Evolutionary conservation across 768 basidiomycete genomes (phyloP).

Genomic region (Paxillus involutus): DNA sequence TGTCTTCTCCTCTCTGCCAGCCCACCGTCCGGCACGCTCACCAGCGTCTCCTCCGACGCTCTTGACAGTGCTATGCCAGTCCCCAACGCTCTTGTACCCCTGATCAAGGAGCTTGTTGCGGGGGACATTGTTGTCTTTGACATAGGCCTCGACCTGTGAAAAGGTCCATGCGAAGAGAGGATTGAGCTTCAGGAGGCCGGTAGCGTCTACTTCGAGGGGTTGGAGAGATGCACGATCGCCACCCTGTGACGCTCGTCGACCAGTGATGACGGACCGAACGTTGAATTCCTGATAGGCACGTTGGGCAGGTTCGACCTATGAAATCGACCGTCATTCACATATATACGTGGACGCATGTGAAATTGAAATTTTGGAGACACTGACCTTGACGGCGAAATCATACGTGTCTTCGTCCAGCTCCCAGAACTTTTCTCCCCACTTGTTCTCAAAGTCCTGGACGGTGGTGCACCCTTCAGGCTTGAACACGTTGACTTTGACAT

Average conservation of each 20-base stretch:
- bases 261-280: slow-evolving; percentile 91
- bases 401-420: slow-evolving; percentile 84
- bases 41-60: slow-evolving; percentile 64
- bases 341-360: not conserved
- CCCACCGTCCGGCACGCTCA: slow-evolving; percentile 93
- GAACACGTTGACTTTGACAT: slow-evolving; percentile 72
- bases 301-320: slow-evolving; percentile 88
- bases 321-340: not conserved
- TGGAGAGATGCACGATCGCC: slow-evolving; percentile 80
- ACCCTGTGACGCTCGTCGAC: slow-evolving; percentile 90
- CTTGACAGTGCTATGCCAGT: slow-evolving; percentile 92
- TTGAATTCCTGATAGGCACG: slow-evolving; percentile 79
- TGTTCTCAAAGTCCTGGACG: slow-evolving; percentile 72
- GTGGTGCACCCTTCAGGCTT: slow-evolving; percentile 71
- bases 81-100: slow-evolving; percentile 94
- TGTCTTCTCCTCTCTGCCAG: slow-evolving; percentile 78
- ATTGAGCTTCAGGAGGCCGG: slow-evolving; percentile 91
- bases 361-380: slow-evolving; percentile 12
- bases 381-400: slow-evolving; percentile 89
- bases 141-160: slow-evolving; percentile 78
- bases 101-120: slow-evolving; percentile 84
- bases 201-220: slow-evolving; percentile 88
- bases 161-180: slow-evolving; percentile 91
- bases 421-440: slow-evolving; percentile 84
- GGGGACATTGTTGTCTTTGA: slow-evolving; percentile 79